Evolutionary conservation across 805 yeast genomes (phyloP), one percentile per base, ranked within the genome.

Genomic region (Cyberlindnera americana): DNA sequence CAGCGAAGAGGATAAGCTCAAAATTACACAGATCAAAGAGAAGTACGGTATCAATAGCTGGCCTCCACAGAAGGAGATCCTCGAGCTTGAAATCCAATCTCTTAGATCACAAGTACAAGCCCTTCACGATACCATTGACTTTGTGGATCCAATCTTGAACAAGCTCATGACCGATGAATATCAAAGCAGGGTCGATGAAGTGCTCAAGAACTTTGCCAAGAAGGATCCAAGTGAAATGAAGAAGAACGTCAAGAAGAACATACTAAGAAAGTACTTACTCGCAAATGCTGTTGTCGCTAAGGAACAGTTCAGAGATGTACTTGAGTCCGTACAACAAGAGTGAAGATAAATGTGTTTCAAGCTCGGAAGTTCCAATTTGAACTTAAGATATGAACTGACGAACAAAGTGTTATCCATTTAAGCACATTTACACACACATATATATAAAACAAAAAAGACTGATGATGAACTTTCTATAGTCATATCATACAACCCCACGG

Each of bases 191-290:
- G 68, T 70, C 21, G 58, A 62, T 33, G 46, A 49, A 27, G 65
- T 73, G 27, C 54, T 69, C 19, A 41, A 47, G 25, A 57, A 55
- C 28, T 52, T 68, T 36, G 69, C 72, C 10, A 59, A 54, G 40
- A 48, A 57, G 40, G 61, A 69, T 23, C 72, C 75, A 7, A 61
- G 65, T 15, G 27, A 43, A 19, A 50, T 73, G 47, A 73, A 75
- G 56, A 66, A 65, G 37, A 70, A 71, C 59, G 77, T 81, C 17
- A 78, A 72, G 56, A 86, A 84, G 67, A 89, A 89, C 60, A 62
- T 86, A 33, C 61, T 85, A 51, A 73, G 88, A 57, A 85, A 83
- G 62, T 81, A 72, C 58, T 64, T 78, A 19, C 64, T 73, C 50
- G 65, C 67, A 28, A 47, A 49, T 25, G 44, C 54, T 12, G 53